Conservation (phyloP, 805 yeast species). For the Pichia kluyveri region DNA sequence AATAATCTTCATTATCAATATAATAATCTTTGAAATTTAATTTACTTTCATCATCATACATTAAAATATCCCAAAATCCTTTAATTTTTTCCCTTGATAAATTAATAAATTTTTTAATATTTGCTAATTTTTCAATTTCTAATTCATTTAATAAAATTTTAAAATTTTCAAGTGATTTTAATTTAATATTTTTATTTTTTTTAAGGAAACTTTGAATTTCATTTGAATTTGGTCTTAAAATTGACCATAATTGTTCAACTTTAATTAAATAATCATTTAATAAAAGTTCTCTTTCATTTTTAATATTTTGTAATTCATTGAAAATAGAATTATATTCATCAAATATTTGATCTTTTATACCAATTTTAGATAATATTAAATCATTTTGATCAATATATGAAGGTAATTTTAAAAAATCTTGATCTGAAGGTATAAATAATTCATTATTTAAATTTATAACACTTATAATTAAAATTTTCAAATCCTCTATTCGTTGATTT, state of each 20-base stretch:
- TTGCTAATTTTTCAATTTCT: constrained; percentile 48
- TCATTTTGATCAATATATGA: constrained; percentile 10
- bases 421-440: constrained; percentile 5
- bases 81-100: constrained; percentile 53
- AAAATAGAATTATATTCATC: constrained; percentile 11
- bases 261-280: constrained; percentile 25
- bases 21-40: constrained; percentile 34
- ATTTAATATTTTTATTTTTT: constrained; percentile 39
- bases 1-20: constrained; percentile 28
- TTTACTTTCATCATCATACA: constrained; percentile 46
- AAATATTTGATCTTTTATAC: constrained; percentile 14
- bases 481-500: background rate
- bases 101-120: constrained; percentile 58
- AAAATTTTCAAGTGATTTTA: constrained; percentile 38
- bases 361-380: constrained; percentile 14
- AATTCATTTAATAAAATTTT: constrained; percentile 50
- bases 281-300: constrained; percentile 29
- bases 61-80: constrained; percentile 53
- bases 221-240: constrained; percentile 28
- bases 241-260: constrained; percentile 36
- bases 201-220: constrained; percentile 28
- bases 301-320: constrained; percentile 22
- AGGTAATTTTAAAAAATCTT: constrained; percentile 3
- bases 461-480: constrained; percentile 1
- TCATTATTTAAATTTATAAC: constrained; percentile 2